Evolutionary conservation across 139 green algal genomes (phyloP), one percentile per base, ranked within the genome.

Genomic region (Chlorella ohadii): DNA sequence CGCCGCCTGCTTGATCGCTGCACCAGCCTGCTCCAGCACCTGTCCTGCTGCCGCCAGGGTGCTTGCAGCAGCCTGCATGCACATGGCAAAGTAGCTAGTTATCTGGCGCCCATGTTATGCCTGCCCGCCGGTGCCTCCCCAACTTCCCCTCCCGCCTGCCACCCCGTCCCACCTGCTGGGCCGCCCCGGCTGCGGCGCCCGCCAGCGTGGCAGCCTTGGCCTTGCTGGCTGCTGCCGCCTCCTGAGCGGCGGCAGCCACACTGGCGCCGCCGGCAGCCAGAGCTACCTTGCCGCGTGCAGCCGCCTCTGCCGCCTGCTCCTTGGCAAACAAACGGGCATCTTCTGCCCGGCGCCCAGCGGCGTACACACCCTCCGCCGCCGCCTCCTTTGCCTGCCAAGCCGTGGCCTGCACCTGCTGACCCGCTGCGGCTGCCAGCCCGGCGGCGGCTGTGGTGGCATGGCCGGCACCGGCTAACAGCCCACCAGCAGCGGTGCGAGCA

Each of bases 261-360:
- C 2, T 34, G 1, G 33, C 36, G 33, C 33, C 34, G 5, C 19
- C 33, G 6, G 36, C 34, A 47, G 67, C 19, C 67, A 73, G 11
- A 0, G 67, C 34, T 23, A 31, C 13, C 19, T 41, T 73, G 67
- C 33, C 34, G 5, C 17, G 67, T 34, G 6, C 67, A 7, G 67
- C 67, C 33, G 67, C 67, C 34, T 51, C 67, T 28, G 67, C 34
- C 19, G 67, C 67, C 67, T 51, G 67, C 67, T 73, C 67, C 67
- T 47, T 51, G 34, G 67, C 67, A 73, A 36, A 36, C 67, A 51
- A 34, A 6, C 19, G 4, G 19, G 67, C 67, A 47, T 73, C 67
- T 34, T 73, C 67, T 31, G 67, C 67, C 34, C 17, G 41, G 33
- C 67, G 13, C 31, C 67, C 67, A n/a, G 67, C 67, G 6, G 34